Conservation (phyloP, 495 filamentous ascomycete genomes). For the Hypoxylon rickii region DNA sequence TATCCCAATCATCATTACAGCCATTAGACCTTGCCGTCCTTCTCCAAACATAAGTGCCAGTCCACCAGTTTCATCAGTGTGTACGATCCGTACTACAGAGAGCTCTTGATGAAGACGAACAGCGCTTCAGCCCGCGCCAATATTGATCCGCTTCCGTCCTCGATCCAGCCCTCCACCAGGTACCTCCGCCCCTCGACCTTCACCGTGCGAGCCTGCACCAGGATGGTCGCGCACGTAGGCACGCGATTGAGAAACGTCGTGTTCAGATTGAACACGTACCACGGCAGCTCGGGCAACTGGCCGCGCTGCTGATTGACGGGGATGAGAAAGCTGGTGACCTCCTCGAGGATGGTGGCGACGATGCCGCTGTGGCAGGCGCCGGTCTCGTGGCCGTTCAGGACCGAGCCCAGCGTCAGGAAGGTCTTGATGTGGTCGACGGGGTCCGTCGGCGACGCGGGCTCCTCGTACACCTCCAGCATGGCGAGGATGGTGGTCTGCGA, state of each 20-base stretch:
- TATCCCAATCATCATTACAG: too few species aligned
- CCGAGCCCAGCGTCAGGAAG: constrained; percentile 57
- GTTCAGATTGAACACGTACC: constrained; percentile 64
- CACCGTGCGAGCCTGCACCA: constrained; percentile 52
- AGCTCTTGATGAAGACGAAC: constrained; percentile 45
- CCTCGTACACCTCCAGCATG: constrained; percentile 53
- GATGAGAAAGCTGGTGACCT: constrained; percentile 57
- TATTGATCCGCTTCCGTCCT: constrained; percentile 44
- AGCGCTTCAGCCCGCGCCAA: constrained; percentile 53
- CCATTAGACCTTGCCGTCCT: too few species aligned
- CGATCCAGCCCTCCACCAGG: constrained; percentile 48
- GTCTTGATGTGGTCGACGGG: constrained; percentile 48
- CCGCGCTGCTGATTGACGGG: constrained; percentile 48
- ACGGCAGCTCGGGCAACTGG: constrained; percentile 20
- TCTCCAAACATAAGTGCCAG: too few species aligned
- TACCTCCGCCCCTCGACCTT: constrained; percentile 53
- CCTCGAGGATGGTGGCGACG: constrained; percentile 60
- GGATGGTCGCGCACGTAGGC: constrained; percentile 54
- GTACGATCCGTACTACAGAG: constrained; percentile 1
- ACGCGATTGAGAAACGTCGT: constrained; percentile 60
- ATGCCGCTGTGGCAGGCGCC: constrained; percentile 64
- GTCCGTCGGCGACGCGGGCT: constrained; percentile 30
- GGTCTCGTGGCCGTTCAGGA: constrained; percentile 63
- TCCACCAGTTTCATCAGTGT: too few species aligned
- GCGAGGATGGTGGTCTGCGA: constrained; percentile 53